These are phyloP conservation scores for Reticulascus tulasneorum DNA, from an alignment of 2,329 filamentous ascomycete species.

Conservation along the genomic window DNA sequence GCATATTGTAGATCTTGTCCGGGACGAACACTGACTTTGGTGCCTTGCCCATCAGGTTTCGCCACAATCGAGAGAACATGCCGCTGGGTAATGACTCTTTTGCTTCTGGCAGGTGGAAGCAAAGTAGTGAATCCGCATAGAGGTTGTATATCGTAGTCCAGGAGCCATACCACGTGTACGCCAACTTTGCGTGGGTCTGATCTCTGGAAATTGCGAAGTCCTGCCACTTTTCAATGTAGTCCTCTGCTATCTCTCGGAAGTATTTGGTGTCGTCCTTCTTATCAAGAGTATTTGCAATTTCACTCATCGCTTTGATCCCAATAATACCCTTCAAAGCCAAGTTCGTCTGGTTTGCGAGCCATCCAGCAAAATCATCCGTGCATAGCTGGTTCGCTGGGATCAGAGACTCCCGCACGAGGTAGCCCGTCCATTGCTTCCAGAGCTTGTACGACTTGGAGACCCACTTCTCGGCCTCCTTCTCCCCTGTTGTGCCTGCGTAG, in stretches of 20 bases:
- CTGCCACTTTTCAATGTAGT: conserved; percentile 70
- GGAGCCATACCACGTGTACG: conserved; percentile 77
- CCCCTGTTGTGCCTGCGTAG: conserved; percentile 39
- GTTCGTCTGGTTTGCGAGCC: conserved; percentile 71
- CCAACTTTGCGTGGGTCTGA: conserved; percentile 68
- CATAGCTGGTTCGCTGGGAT: conserved; percentile 69
- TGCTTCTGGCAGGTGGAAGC: conserved; percentile 59
- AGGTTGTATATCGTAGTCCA: conserved; percentile 81
- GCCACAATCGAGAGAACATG: not conserved
- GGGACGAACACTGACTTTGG: conserved; percentile 59
- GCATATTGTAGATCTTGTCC: conserved; percentile 69
- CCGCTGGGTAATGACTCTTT: conserved; percentile 9
- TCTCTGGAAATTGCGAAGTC: conserved; percentile 67
- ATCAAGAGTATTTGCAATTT: conserved; percentile 58
- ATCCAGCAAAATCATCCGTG: conserved; percentile 76
- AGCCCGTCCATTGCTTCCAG: conserved; percentile 75
- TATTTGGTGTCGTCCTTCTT: conserved; percentile 54
- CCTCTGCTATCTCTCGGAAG: conserved; percentile 59
- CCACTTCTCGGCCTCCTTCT: conserved; percentile 36
- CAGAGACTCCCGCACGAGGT: conserved; percentile 66
- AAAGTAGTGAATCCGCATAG: conserved; percentile 71
- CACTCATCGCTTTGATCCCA: conserved; percentile 73
- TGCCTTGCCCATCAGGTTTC: conserved; percentile 21
- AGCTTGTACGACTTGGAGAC: conserved; percentile 55
- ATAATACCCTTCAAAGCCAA: conserved; percentile 74